Evolutionary conservation across 73 alveolate genomes (phyloP).

Genomic region (Blepharisma japonicum): DNA sequence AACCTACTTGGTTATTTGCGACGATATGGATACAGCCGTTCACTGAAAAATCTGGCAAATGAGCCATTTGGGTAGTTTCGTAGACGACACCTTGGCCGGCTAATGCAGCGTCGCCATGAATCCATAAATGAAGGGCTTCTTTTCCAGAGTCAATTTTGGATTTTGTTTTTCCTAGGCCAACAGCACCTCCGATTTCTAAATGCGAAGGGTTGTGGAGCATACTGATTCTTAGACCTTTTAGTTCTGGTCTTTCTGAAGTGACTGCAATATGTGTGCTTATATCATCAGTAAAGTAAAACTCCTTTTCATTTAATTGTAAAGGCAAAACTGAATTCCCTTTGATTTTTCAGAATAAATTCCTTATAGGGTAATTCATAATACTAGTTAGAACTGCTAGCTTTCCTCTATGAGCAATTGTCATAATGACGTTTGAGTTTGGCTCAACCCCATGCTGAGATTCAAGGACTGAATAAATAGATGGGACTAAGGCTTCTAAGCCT

Average conservation of each 20-base stretch:
- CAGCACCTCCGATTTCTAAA: slow-evolving; percentile 76
- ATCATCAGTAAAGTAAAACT: slow-evolving; percentile 42
- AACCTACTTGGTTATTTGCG: slow-evolving; percentile 85
- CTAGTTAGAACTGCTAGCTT: slow-evolving; percentile 47
- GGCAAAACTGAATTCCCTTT: slow-evolving; percentile 63
- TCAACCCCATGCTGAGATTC: slow-evolving; percentile 38
- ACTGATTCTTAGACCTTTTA: slow-evolving; percentile 60
- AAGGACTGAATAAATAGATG: slow-evolving; percentile 49
- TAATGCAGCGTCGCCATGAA: slow-evolving; percentile 95
- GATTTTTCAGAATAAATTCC: slow-evolving; percentile 48
- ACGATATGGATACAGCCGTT: slow-evolving; percentile 82
- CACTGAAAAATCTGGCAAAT: slow-evolving; percentile 38
- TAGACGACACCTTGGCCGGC: slow-evolving; percentile 87
- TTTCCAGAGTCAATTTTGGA: slow-evolving; percentile 57
- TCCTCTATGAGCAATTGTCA: slow-evolving; percentile 75
- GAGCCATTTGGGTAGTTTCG: slow-evolving; percentile 63
- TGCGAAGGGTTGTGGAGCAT: slow-evolving; percentile 87
- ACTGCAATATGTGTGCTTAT: slow-evolving; percentile 69
- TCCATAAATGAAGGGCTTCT: slow-evolving; percentile 57
- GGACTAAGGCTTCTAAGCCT: slow-evolving; percentile 59
- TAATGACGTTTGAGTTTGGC: slow-evolving; percentile 37
- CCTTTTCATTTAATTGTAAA: slow-evolving; percentile 22
- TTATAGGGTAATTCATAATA: slow-evolving; percentile 50
- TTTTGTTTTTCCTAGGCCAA: slow-evolving; percentile 74
- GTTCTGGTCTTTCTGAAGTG: slow-evolving; percentile 35